phyloP scores from a whole-genome alignment of 2,329 filamentous ascomycete species.

The Nigrograna mackinnonii region DNA sequence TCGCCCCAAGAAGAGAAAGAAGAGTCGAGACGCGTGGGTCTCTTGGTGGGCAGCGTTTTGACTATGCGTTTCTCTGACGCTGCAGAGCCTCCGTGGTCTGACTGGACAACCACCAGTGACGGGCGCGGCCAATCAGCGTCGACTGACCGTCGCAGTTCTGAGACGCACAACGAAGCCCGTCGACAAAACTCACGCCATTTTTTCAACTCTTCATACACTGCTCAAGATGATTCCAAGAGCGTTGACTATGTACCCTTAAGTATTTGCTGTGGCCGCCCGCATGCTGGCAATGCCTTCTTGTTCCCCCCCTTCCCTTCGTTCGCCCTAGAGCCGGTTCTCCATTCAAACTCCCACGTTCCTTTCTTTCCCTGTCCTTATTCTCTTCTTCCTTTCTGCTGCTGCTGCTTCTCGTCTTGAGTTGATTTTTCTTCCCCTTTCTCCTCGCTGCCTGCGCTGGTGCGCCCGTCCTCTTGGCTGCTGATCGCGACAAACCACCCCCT shows the following conservation, averaged over 20 bases:
- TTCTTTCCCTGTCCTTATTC: constrained; percentile 1
- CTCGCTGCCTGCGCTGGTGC: not conserved
- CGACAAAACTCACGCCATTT: not conserved
- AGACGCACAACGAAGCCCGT: not conserved
- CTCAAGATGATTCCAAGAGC: too few relatives aligned
- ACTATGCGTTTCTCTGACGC: too few relatives aligned
- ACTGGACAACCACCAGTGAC: not conserved
- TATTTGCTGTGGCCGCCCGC: too few relatives aligned
- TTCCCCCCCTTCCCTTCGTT: not conserved
- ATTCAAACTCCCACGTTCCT: not conserved
- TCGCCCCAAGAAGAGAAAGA: too few relatives aligned
- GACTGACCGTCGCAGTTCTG: not conserved
- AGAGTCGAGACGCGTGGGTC: too few relatives aligned
- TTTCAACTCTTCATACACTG: not conserved
- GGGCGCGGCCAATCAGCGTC: not conserved
- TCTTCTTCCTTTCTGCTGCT: not conserved
- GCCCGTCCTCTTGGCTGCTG: not conserved
- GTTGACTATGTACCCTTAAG: too few relatives aligned
- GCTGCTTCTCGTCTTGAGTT: too few relatives aligned
- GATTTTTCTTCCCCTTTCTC: not conserved
- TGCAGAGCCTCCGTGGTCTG: constrained; percentile 1
- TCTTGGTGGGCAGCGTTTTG: too few relatives aligned
- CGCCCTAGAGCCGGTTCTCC: not conserved
- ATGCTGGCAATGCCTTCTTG: not conserved
- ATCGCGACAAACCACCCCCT: not conserved